Percentiles rank a stretch among this genome's conserved stretches.
These are phyloP conservation scores for Magnolia changhungtana DNA, from an alignment of 164 flowering plant genomes.

Conservation along the genomic window DNA sequence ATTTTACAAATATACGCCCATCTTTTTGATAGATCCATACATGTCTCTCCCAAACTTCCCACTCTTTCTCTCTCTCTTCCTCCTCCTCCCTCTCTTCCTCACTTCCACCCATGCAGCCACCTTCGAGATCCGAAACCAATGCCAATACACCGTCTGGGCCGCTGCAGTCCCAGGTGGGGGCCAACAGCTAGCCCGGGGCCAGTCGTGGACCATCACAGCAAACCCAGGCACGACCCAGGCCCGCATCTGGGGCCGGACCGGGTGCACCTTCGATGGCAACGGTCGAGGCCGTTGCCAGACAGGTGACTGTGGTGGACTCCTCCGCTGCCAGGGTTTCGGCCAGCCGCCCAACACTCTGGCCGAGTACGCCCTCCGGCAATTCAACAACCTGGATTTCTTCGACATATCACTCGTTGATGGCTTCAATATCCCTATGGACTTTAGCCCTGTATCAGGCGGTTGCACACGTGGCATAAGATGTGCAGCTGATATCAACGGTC, in stretches of 20 bases:
- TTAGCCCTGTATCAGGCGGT: conserved; percentile 17
- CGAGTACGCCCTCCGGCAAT: conserved; percentile 28
- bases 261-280: conserved; percentile 25
- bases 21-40: neutral
- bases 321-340: conserved; percentile 27
- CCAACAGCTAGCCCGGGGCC: conserved; percentile 15
- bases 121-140: conserved; percentile 14
- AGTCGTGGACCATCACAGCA: conserved; percentile 17
- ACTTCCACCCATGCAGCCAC: conserved; percentile 21
- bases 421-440: conserved; percentile 34
- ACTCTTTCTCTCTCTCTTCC: neutral
- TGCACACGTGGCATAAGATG: conserved; percentile 15
- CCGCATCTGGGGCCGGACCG: conserved; percentile 37
- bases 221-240: conserved; percentile 22
- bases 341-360: conserved; percentile 31
- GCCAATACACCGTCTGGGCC: conserved; percentile 11
- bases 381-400: conserved; percentile 25
- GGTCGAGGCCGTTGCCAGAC: conserved; percentile 31
- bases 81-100: neutral
- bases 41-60: too few relatives aligned
- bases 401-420: conserved; percentile 38
- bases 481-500: conserved; percentile 22
- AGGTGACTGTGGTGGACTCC: conserved; percentile 26
- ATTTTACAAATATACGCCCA: neutral
- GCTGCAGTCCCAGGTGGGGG: conserved; percentile 25